Base-by-base conservation (phyloP, 2,329 filamentous ascomycete genomes). In the Pseudogymnoascus verrucosus region DNA sequence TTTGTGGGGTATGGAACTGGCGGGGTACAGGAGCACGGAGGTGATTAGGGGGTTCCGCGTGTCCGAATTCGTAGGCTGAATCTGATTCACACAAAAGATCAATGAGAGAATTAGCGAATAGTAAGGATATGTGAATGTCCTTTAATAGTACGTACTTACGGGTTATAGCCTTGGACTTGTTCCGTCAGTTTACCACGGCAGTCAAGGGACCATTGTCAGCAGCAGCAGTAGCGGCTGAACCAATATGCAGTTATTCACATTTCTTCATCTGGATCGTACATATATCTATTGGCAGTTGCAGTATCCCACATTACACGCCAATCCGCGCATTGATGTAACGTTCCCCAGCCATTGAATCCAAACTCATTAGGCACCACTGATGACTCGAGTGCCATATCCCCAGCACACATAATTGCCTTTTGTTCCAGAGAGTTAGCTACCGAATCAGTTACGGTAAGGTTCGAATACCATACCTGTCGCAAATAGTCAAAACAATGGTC, bases 351-450 rank as follows among this genome's bases (percentile, higher is more conserved):
- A 16, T 54, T 54, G 31, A 54, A 54, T 54, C 26, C 26, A 54
- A 54, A 31, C 3, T 54, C 47, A 7, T 31, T 16, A 1, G 44
- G 21, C 21, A 51, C 44, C 23, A 51, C 44, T 10, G 44, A 51
- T 51, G 44, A 28, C 23, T 51, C 44, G 4, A 51, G 44, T 28
- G 44, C 12, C 3, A 51, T 28, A 51, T 51, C 44, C 23, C 44
- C 44, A 28, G 44, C 44, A 51, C 44, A 51, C 44, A 51, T 51
- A 4, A 51, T 51, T 51, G 44, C 44, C 44, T 51, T 51, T 51
- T 51, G 12, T 28, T 28, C 16, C 6, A 23, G 14, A 16, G 44
- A 28, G 44, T 51, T 7, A 51, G 44, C 23, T 47, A 51, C 28
- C 3, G 12, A 28, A 51, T 26, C 12, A 28, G n/a, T 51, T 3